Conservation (phyloP, 805 yeast species). For the Pichia deserticola region DNA sequence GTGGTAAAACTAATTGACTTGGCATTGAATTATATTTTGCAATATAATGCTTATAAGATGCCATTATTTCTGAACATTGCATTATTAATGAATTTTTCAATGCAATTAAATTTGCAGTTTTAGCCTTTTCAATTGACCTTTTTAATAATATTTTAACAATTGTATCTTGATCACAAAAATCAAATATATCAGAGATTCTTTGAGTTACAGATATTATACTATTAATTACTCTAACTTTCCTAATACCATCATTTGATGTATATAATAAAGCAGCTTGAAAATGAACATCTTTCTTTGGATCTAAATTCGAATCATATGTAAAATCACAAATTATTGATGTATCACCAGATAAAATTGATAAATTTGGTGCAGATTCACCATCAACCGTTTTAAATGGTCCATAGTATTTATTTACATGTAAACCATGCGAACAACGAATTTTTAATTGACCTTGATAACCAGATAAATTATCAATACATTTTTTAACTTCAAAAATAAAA, state of each 20-base stretch:
- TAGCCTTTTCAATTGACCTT: slow-evolving; percentile 35
- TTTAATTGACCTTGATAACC: slow-evolving; percentile 83
- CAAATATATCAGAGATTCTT: slow-evolving; percentile 63
- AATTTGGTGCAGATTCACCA: slow-evolving; percentile 25
- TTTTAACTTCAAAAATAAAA: slow-evolving; percentile 53
- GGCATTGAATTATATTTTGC: slow-evolving; percentile 38
- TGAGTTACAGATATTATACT: slow-evolving; percentile 75
- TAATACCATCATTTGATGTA: slow-evolving; percentile 65
- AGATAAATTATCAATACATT: slow-evolving; percentile 39
- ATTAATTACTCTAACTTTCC: slow-evolving; percentile 85
- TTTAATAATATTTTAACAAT: slow-evolving; percentile 46
- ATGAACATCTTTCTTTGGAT: slow-evolving; percentile 68
- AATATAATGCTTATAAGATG: slow-evolving; percentile 47
- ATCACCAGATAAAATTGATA: slow-evolving; percentile 32
- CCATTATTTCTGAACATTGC: slow-evolving; percentile 48
- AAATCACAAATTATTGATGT: slow-evolving; percentile 66
- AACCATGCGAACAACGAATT: slow-evolving; percentile 80
- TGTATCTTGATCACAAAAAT: slow-evolving; percentile 73
- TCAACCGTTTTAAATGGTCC: slow-evolving; percentile 43
- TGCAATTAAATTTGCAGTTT: slow-evolving; percentile 31
- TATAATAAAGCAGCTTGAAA: slow-evolving; percentile 88
- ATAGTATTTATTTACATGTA: slow-evolving; percentile 71
- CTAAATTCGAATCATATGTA: slow-evolving; percentile 67
- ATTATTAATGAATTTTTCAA: slow-evolving; percentile 25
- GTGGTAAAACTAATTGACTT: slow-evolving; percentile 74